Evolutionary conservation across 2,329 filamentous ascomycete species (phyloP), one percentile per base, ranked within the genome.

Genomic region (Xylariaceae sp.): DNA sequence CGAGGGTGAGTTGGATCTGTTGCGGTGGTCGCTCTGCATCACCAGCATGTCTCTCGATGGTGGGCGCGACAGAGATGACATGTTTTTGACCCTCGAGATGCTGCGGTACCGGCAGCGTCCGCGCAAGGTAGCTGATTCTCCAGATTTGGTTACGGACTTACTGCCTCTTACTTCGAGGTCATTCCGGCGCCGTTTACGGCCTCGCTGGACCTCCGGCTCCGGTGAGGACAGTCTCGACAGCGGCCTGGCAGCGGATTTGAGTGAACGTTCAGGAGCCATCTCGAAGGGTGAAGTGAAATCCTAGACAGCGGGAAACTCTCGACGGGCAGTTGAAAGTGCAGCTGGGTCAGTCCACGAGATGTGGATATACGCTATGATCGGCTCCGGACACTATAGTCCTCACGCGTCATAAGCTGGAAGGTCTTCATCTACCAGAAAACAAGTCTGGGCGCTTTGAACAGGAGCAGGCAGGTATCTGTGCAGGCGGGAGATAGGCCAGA

Each of bases 51-150:
- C 35, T 17, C 44, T 43, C 9, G 46, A 48, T 2, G 43, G 40
- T 3, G 46, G 43, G n/a, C 46, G 46, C 19, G 44, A 47, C 5
- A 44, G 23, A 16, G 44, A 47, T 9, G 56, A 55, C 23, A 48
- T 26, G 32, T 60, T 52, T 8, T 61, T 23, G 29, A 41, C 46
- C 31, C 59, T 47, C 14, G 62, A 63, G 6, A 55, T 56, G 12
- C 65, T 67, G 23, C 65, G 63, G 41, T 63, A 51, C 13, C 65
- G 57, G 38, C 59, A 59, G n/a, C 66, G 64, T 13, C 66, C 66
- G 24, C 66, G 61, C 34, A 65, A 61, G 2, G 61, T 66, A 36
- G 60, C 58, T 30, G 64, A 66, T 31, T 64, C 61, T 24, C 56
- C 53, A 4, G 64, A 63, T 4, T 58, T 51, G n/a, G 56, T 41